Conservation (phyloP, 345 rosid genomes). For the Gossypium anomalum region DNA sequence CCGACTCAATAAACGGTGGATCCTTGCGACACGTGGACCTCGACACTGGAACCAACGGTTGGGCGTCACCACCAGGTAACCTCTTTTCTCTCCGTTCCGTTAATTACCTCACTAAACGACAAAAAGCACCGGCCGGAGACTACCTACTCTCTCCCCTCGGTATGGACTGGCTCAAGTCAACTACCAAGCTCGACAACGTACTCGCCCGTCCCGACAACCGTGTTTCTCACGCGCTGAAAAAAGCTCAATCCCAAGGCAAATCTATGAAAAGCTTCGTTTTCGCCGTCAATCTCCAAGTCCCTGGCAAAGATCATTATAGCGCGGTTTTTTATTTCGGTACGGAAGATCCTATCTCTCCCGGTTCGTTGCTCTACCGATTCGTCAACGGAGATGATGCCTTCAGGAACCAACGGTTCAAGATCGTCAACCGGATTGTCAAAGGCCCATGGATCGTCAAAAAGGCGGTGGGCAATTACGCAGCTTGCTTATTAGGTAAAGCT, state of each 20-base stretch:
- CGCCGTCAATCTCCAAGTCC: slow-evolving; percentile 85
- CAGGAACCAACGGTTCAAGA: slow-evolving; percentile 83
- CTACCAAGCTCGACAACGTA: slow-evolving; percentile 61
- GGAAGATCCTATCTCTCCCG: slow-evolving; percentile 60
- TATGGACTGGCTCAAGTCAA: slow-evolving; percentile 83
- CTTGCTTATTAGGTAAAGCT: slow-evolving; percentile 77
- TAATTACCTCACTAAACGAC: slow-evolving; percentile 49
- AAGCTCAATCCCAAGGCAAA: slow-evolving; percentile 51
- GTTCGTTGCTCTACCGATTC: slow-evolving; percentile 65
- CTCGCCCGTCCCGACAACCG: slow-evolving; percentile 83
- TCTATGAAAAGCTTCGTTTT: slow-evolving; percentile 67
- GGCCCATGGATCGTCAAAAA: slow-evolving; percentile 90
- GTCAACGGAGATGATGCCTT: slow-evolving; percentile 69
- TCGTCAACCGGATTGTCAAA: slow-evolving; percentile 84
- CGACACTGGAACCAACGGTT: slow-evolving; percentile 65
- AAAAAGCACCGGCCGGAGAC: slow-evolving; percentile 66
- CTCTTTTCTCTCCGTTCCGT: slow-evolving; percentile 68
- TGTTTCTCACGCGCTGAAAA: slow-evolving; percentile 53
- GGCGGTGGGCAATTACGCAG: slow-evolving; percentile 70
- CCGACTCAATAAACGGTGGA: slow-evolving; percentile 68
- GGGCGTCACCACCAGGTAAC: slow-evolving; percentile 92
- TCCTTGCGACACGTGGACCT: slow-evolving; percentile 75
- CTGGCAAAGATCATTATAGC: slow-evolving; percentile 81
- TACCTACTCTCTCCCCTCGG: slow-evolving; percentile 79
- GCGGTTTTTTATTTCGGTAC: slow-evolving; percentile 84